Evolutionary conservation across 2,329 filamentous ascomycete species (phyloP).

Genomic region (Colletotrichum destructivum): DNA sequence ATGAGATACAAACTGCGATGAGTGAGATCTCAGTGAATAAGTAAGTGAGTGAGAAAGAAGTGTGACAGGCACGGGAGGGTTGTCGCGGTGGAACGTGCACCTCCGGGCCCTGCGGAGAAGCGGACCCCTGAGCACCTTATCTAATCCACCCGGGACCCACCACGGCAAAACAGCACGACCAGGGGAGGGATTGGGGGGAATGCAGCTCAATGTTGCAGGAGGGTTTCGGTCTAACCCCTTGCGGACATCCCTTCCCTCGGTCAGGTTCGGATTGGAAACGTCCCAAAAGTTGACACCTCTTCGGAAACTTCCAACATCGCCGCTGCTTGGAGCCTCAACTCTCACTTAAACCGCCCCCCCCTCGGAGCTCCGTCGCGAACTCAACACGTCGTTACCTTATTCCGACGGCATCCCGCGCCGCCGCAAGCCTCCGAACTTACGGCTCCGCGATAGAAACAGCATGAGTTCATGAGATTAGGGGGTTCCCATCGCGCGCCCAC

Average conservation of each 20-base stretch:
- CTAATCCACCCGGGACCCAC: constrained; percentile 17
- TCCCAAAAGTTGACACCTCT: constrained; percentile 42
- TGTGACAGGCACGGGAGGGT: not conserved
- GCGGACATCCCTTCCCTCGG: constrained; percentile 18
- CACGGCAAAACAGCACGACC: constrained; percentile 24
- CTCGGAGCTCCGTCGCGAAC: constrained; percentile 22
- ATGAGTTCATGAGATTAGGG: constrained; percentile 39
- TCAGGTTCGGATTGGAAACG: constrained; percentile 15
- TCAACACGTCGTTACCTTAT: not conserved
- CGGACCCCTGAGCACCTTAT: constrained; percentile 6
- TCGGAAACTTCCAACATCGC: constrained; percentile 26
- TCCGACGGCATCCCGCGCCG: not conserved
- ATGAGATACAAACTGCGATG: not conserved
- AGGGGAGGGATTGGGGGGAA: constrained; percentile 13
- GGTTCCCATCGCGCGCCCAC: not conserved
- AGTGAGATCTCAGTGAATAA: not conserved
- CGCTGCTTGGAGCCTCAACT: not conserved
- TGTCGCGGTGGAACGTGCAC: constrained; percentile 13
- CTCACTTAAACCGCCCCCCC: not conserved
- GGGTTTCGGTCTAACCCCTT: constrained; percentile 41
- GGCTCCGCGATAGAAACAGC: constrained; percentile 11
- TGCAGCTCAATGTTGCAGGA: constrained; percentile 33
- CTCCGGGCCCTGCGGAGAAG: constrained; percentile 21
- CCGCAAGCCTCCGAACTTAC: not conserved
- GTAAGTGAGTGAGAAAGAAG: not conserved